These are phyloP conservation scores for Picochlorum sp. DNA, from an alignment of 139 green algal species.

Conservation along the genomic window DNA sequence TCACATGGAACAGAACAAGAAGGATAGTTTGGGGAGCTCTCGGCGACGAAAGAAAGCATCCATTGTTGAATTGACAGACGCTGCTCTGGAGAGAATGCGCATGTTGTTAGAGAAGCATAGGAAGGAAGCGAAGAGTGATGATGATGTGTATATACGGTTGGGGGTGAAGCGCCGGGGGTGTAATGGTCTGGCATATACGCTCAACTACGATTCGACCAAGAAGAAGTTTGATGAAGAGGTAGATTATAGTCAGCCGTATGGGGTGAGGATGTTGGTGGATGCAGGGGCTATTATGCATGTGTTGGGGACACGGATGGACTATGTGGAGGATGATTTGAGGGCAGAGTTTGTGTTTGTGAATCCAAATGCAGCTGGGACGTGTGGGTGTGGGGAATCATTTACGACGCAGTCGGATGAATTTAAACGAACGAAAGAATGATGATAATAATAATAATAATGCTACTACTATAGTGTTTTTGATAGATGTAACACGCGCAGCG, in stretches of 20 bases:
- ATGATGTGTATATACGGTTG: slow-evolving; percentile 82
- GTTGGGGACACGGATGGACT: slow-evolving; percentile 96
- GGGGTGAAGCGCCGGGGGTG: slow-evolving; percentile 89
- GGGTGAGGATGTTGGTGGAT: slow-evolving; percentile 87
- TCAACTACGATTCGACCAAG: slow-evolving; percentile 90
- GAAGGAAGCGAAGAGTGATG: background rate
- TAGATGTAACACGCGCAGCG: background rate
- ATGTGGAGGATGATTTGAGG: slow-evolving; percentile 76
- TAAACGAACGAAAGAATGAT: background rate
- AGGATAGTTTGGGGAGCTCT: slow-evolving; percentile 4
- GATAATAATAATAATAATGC: background rate
- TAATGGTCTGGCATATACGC: slow-evolving; percentile 94
- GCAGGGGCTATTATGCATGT: slow-evolving; percentile 93
- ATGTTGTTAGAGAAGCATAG: slow-evolving; percentile 55
- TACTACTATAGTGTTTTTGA: background rate
- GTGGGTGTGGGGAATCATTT: slow-evolving; percentile 92
- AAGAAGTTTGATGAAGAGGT: slow-evolving; percentile 95
- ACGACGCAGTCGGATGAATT: slow-evolving; percentile 46
- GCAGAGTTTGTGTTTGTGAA: slow-evolving; percentile 92
- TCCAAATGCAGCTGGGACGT: slow-evolving; percentile 85
- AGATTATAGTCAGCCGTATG: slow-evolving; percentile 52
- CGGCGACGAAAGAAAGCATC: slow-evolving; percentile 52
- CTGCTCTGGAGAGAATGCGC: slow-evolving; percentile 65
- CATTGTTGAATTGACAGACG: slow-evolving; percentile 74
- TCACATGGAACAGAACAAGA: slow-evolving; percentile 2